phyloP scores from a whole-genome alignment of 495 filamentous ascomycete genomes.

The Hypoxylon fragiforme region DNA sequence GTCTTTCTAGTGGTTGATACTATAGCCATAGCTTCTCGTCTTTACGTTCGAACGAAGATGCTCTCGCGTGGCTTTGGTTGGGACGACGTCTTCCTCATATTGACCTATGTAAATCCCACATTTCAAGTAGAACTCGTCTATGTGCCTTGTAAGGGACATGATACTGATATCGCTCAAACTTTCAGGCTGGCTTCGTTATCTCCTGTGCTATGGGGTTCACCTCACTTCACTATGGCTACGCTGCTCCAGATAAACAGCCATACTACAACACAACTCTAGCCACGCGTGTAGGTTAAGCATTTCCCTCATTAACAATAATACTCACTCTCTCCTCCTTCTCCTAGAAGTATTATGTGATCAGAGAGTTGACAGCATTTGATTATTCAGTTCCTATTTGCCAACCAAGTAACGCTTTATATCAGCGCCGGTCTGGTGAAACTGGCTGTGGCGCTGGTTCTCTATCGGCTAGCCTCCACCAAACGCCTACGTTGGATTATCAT shows the following conservation, averaged over 20 bases:
- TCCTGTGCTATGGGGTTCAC: conserved; percentile 35
- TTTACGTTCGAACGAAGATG: conserved; percentile 34
- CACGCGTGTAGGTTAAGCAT: conserved; percentile 16
- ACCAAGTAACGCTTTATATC: conserved; percentile 36
- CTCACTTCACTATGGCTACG: conserved; percentile 35
- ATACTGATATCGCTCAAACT: conserved; percentile 3
- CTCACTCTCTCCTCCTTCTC: neutral
- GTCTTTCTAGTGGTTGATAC: conserved; percentile 32
- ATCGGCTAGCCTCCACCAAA: conserved; percentile 29
- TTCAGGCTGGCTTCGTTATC: conserved; percentile 32
- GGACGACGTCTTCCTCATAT: conserved; percentile 33
- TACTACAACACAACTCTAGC: conserved; percentile 25
- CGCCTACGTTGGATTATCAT: conserved; percentile 25
- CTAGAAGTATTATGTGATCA: conserved; percentile 1
- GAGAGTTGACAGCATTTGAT: neutral
- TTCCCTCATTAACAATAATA: no score
- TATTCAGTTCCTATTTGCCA: conserved; percentile 31
- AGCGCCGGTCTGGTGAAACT: conserved; percentile 36
- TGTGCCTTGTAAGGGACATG: neutral
- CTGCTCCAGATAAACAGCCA: conserved; percentile 30
- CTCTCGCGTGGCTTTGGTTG: conserved; percentile 30
- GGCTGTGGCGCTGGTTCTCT: conserved; percentile 36
- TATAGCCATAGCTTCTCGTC: conserved; percentile 22
- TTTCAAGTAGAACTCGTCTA: neutral
- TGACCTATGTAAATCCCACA: conserved; percentile 30